Conservation (phyloP, 805 yeast species). For the Ogataea ganodermae region DNA sequence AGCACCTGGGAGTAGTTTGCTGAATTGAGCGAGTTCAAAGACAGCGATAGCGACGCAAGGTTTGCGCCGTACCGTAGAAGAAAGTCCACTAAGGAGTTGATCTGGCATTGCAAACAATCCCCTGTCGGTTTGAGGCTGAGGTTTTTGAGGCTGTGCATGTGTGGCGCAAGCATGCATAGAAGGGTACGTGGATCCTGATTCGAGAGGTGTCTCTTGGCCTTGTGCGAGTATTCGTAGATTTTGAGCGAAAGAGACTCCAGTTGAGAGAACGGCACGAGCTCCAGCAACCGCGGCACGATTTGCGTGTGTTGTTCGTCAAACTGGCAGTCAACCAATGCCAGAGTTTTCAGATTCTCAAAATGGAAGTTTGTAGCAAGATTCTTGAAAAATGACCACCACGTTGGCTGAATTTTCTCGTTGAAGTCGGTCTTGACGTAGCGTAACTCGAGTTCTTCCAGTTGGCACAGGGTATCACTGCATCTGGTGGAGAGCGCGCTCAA, state of each 20-base stretch:
- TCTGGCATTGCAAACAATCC: slow-evolving; percentile 32
- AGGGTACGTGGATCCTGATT: slow-evolving; percentile 4
- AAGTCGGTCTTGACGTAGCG: slow-evolving; percentile 26
- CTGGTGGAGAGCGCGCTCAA: slow-evolving; percentile 13
- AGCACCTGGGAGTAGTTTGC: slow-evolving; percentile 14
- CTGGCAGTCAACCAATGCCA: slow-evolving; percentile 28
- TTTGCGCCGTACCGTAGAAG: slow-evolving; percentile 6
- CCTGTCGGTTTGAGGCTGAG: slow-evolving; percentile 29
- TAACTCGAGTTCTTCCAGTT: slow-evolving; percentile 20
- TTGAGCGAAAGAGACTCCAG: slow-evolving; percentile 19
- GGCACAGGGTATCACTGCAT: slow-evolving; percentile 10
- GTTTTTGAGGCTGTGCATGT: slow-evolving; percentile 19
- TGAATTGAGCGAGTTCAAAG: slow-evolving; percentile 22
- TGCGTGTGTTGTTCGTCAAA: slow-evolving; percentile 22
- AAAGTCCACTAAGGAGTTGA: slow-evolving; percentile 20
- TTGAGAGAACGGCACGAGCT: slow-evolving; percentile 13
- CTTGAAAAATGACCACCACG: slow-evolving; percentile 33
- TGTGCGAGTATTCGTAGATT: slow-evolving; percentile 32
- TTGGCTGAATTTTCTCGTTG: slow-evolving; percentile 25
- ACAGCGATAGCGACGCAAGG: slow-evolving; percentile 19
- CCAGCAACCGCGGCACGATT: slow-evolving; percentile 7
- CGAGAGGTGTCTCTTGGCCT: slow-evolving; percentile 18
- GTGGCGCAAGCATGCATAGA: slow-evolving; percentile 19
- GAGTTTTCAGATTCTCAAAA: slow-evolving; percentile 17
- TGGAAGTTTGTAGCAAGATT: slow-evolving; percentile 1